phyloP scores from a whole-genome alignment of 2,329 filamentous ascomycete species.

The Colletotrichum agaves region DNA sequence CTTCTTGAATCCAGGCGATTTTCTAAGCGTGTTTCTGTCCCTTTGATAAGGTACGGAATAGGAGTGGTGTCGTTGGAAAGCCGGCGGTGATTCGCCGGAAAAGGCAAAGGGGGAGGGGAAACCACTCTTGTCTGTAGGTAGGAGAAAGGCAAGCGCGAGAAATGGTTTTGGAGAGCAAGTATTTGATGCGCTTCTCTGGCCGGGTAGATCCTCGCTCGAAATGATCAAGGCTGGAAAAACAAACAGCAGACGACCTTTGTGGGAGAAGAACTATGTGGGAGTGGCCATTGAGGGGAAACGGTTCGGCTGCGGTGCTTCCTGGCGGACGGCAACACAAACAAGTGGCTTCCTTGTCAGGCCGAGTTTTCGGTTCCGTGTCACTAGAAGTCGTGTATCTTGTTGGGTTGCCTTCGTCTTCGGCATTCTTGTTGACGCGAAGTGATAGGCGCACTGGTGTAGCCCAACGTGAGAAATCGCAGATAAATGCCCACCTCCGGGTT shows the following conservation, averaged over 20 bases:
- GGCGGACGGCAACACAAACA: constrained; percentile 10
- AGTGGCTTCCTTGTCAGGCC: constrained; percentile 11
- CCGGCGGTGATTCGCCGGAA: too few relatives aligned
- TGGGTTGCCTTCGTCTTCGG: not conserved
- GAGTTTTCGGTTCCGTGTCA: constrained; percentile 12
- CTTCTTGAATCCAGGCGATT: not conserved
- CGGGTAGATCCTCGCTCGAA: not conserved
- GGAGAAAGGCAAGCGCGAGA: not conserved
- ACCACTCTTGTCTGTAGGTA: too few relatives aligned
- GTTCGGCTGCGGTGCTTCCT: constrained; percentile 21
- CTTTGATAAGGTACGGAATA: too few relatives aligned
- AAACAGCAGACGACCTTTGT: not conserved
- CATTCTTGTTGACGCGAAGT: not conserved
- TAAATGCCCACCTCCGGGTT: not conserved
- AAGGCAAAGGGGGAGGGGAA: too few relatives aligned
- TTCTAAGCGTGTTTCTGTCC: not conserved
- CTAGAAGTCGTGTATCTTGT: constrained; percentile 1
- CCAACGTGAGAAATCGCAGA: not conserved
- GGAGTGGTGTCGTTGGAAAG: too few relatives aligned
- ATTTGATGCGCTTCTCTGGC: not conserved
- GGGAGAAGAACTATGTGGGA: not conserved
- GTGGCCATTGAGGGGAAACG: not conserved
- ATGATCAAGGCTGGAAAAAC: not conserved
- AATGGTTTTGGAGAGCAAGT: not conserved
- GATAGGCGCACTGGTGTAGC: too few relatives aligned